Conservation (phyloP, 495 filamentous ascomycete species). For the Aspergillus sclerotiicarbonarius region DNA sequence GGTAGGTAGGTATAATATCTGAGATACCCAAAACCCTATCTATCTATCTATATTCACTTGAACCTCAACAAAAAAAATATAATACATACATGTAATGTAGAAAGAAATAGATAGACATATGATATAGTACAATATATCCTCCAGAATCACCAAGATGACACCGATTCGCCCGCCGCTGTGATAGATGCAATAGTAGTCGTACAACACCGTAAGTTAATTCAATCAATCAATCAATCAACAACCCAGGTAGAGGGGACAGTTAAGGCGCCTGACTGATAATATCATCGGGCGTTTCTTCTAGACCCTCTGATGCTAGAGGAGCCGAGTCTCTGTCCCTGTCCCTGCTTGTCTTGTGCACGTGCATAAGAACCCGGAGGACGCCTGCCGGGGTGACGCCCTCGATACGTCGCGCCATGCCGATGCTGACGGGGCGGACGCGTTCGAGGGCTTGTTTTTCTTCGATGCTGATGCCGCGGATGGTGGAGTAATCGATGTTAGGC, state of each 20-base stretch:
- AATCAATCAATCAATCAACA: too few relatives aligned
- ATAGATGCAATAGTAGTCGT: neutral
- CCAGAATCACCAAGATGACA: neutral
- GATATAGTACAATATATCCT: neutral
- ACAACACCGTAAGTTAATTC: neutral
- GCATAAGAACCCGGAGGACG: conserved; percentile 44
- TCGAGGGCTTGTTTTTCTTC: conserved; percentile 74
- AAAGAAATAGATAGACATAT: neutral
- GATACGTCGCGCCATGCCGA: conserved; percentile 84
- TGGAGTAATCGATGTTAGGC: conserved; percentile 71
- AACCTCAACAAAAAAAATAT: neutral
- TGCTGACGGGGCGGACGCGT: conserved; percentile 68
- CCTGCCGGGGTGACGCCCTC: conserved; percentile 69
- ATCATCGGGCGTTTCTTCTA: conserved; percentile 22
- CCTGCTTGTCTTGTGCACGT: conserved; percentile 31
- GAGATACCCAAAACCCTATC: too few relatives aligned
- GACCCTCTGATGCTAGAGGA: neutral
- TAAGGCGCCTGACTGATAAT: conserved; percentile 9
- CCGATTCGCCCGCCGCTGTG: neutral
- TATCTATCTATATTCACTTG: neutral
- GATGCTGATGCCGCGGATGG: conserved; percentile 67
- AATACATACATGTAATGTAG: neutral
- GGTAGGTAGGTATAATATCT: too few relatives aligned
- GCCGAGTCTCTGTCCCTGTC: neutral
- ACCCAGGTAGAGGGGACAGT: neutral